A percentile compares a stretch with the other conserved stretches of the same genome.
phyloP scores from a whole-genome alignment of 208 protist species.

The Leishmania gerbilli region DNA sequence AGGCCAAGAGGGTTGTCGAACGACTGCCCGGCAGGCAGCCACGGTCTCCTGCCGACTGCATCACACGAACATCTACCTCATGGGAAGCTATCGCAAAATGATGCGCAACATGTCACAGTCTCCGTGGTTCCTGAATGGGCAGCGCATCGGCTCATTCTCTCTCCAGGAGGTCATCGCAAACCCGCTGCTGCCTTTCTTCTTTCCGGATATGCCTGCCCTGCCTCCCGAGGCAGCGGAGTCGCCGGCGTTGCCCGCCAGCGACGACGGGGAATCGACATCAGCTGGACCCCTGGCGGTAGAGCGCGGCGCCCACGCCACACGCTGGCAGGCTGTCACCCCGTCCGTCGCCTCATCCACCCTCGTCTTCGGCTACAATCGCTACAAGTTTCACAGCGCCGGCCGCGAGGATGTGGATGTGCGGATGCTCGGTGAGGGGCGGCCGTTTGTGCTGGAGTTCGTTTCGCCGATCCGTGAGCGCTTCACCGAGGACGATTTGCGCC shows the following conservation, averaged over 20 bases:
- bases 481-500: conserved; percentile 46
- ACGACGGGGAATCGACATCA: neutral
- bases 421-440: conserved; percentile 93
- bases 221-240: conserved; percentile 27
- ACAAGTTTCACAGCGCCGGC: conserved; percentile 93
- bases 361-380: conserved; percentile 80
- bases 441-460: conserved; percentile 92
- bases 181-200: conserved; percentile 81
- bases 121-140: conserved; percentile 84
- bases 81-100: conserved; percentile 88
- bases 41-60: conserved; percentile 46
- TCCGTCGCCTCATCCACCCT: conserved; percentile 24
- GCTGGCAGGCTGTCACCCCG: conserved; percentile 39
- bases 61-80: conserved; percentile 83
- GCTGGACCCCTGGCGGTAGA: conserved; percentile 1
- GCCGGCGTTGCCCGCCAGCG: neutral
- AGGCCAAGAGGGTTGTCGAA: conserved; percentile 3
- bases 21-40: conserved; percentile 34
- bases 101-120: conserved; percentile 86
- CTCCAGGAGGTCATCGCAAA: conserved; percentile 87
- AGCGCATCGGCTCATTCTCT: conserved; percentile 77
- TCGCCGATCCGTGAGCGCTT: conserved; percentile 68
- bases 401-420: conserved; percentile 96
- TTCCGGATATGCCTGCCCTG: conserved; percentile 50
- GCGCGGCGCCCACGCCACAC: conserved; percentile 29